A percentile compares a stretch with the other conserved stretches of the same genome.
Conservation (phyloP, 2,329 filamentous ascomycete genomes). For the Aspergillus quadrilineatus region DNA sequence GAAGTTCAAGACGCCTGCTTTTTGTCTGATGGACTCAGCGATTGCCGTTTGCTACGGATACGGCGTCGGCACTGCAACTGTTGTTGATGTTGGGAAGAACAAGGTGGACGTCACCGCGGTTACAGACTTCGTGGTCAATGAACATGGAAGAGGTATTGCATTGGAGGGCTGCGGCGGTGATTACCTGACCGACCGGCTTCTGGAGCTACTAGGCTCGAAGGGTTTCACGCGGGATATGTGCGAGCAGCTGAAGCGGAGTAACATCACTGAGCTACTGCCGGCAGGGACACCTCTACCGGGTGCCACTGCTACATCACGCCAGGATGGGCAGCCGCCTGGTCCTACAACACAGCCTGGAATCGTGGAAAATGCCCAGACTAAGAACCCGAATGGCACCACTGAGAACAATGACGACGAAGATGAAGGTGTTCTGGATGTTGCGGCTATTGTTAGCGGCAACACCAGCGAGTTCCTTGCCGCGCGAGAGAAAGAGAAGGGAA, state of each 20-base stretch:
- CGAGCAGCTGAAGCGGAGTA: constrained; percentile 63
- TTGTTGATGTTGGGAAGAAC: constrained; percentile 86
- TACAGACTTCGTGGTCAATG: constrained; percentile 74
- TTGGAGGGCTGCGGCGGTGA: constrained; percentile 76
- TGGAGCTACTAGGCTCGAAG: constrained; percentile 61
- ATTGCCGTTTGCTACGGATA: constrained; percentile 79
- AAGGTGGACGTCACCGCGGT: constrained; percentile 94
- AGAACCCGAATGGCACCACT: constrained; percentile 52
- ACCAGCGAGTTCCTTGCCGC: constrained; percentile 63
- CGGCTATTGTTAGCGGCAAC: constrained; percentile 64
- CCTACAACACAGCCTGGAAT: constrained; percentile 60
- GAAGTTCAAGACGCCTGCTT: constrained; percentile 89
- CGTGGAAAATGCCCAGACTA: constrained; percentile 56
- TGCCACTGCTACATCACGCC: constrained; percentile 41
- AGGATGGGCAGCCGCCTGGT: constrained; percentile 51
- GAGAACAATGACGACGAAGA: constrained; percentile 59
- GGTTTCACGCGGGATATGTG: constrained; percentile 63
- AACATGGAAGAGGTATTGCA: constrained; percentile 62
- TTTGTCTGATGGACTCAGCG: constrained; percentile 86
- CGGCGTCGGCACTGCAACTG: constrained; percentile 74
- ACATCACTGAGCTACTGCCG: constrained; percentile 62
- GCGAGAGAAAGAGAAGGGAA: constrained; percentile 61
- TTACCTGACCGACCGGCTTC: constrained; percentile 73
- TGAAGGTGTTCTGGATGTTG: constrained; percentile 64
- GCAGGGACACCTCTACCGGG: constrained; percentile 55